Percentiles rank a stretch among this genome's conserved stretches.
Conservation (phyloP, 1,284 basidiomycete species). For the Ceratorhiza oryzae-sativae region DNA sequence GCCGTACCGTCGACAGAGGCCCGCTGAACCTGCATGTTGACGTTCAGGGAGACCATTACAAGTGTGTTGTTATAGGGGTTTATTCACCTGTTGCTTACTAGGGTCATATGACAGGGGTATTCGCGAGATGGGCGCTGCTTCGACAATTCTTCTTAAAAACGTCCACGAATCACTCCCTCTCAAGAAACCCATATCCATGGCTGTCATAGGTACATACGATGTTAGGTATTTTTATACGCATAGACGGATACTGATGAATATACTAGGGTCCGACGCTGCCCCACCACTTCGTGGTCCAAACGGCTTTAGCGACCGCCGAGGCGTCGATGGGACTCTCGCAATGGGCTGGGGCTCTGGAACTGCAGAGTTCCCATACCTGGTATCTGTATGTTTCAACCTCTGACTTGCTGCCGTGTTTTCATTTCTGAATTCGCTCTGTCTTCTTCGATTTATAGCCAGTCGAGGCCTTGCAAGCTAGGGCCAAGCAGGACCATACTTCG, state of each 20-base stretch:
- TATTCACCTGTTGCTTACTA: no score
- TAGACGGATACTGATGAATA: neutral
- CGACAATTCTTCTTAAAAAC: slow-evolving; percentile 86
- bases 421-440: no score
- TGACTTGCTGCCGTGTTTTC: slow-evolving; percentile 52
- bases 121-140: slow-evolving; percentile 75
- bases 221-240: slow-evolving; percentile 13
- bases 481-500: slow-evolving; percentile 51
- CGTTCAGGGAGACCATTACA: slow-evolving; percentile 49
- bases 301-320: slow-evolving; percentile 55
- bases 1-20: slow-evolving; percentile 47
- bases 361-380: slow-evolving; percentile 56
- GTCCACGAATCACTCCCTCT: slow-evolving; percentile 49
- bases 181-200: slow-evolving; percentile 42
- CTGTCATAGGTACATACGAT: slow-evolving; percentile 42
- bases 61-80: no score
- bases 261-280: slow-evolving; percentile 50
- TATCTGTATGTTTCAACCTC: slow-evolving; percentile 50
- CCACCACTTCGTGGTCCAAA: slow-evolving; percentile 56
- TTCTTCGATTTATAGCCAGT: slow-evolving; percentile 45
- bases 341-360: slow-evolving; percentile 59
- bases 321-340: slow-evolving; percentile 54
- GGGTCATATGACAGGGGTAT: slow-evolving; percentile 58
- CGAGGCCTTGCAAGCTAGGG: slow-evolving; percentile 54
- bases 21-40: slow-evolving; percentile 60